A percentile compares a stretch with the other conserved stretches of the same genome.
Conservation (phyloP, 2,329 filamentous ascomycete species). For the Cladophialophora exuberans region DNA sequence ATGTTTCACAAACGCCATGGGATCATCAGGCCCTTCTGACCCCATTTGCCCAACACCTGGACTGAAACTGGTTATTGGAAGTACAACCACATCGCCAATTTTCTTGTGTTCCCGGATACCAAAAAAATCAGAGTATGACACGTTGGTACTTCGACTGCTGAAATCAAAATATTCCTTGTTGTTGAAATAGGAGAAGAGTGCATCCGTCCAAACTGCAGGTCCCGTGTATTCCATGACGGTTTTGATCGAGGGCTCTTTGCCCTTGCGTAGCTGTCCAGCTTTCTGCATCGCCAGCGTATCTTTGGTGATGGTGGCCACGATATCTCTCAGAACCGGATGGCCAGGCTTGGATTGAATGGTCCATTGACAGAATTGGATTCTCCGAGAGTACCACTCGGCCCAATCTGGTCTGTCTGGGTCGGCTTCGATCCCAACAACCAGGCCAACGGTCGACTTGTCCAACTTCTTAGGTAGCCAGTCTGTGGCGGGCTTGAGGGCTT, state of each 20-base stretch:
- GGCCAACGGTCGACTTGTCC: slow-evolving; percentile 74
- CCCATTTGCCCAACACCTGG: slow-evolving; percentile 94
- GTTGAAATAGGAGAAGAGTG: slow-evolving; percentile 91
- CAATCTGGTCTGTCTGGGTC: slow-evolving; percentile 92
- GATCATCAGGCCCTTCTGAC: slow-evolving; percentile 82
- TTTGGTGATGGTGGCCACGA: slow-evolving; percentile 83
- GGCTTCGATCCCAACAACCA: slow-evolving; percentile 94
- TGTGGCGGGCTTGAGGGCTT: slow-evolving; percentile 76
- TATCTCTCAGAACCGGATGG: slow-evolving; percentile 85
- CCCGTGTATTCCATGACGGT: slow-evolving; percentile 92
- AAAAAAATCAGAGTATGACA: slow-evolving; percentile 88
- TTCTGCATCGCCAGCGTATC: slow-evolving; percentile 76
- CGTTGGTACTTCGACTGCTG: slow-evolving; percentile 64
- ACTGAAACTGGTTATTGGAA: slow-evolving; percentile 97
- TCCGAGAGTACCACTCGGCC: slow-evolving; percentile 92
- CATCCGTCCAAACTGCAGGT: slow-evolving; percentile 91
- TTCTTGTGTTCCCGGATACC: slow-evolving; percentile 81
- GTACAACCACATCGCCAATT: slow-evolving; percentile 87
- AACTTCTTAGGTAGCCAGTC: slow-evolving; percentile 86
- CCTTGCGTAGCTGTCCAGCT: slow-evolving; percentile 63
- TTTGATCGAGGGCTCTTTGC: slow-evolving; percentile 61
- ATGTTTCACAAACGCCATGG: slow-evolving; percentile 97
- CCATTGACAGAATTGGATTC: slow-evolving; percentile 99
- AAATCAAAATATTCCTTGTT: slow-evolving; percentile 86
- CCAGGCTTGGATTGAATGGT: slow-evolving; percentile 96